A percentile compares a stretch with the other conserved stretches of the same genome.
Conservation (phyloP, 352 stramenopile genomes). For the Phytopythium vexans region DNA sequence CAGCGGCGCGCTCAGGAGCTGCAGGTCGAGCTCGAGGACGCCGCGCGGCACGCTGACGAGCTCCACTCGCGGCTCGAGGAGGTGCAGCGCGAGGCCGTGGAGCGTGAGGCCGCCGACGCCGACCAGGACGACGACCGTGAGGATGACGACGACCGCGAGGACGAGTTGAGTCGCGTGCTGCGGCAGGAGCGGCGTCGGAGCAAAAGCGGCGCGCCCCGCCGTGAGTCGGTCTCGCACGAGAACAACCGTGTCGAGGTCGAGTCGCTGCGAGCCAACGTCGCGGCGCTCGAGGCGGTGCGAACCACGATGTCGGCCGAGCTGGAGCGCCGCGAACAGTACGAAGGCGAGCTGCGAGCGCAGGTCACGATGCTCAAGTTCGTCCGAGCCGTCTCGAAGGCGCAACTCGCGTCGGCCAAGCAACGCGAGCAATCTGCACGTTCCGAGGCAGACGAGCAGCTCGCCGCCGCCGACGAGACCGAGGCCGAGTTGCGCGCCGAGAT, state of each 20-base stretch:
- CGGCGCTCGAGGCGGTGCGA: background rate
- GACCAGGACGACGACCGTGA: background rate
- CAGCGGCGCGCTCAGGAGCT: constrained; percentile 42
- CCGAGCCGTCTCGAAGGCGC: constrained; percentile 20
- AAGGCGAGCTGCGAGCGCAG: constrained; percentile 35
- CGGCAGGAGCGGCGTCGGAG: constrained; percentile 5
- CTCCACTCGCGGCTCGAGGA: constrained; percentile 53
- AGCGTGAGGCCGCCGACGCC: constrained; percentile 10
- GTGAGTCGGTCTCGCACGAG: no score
- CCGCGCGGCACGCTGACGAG: constrained; percentile 46
- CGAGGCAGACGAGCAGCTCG: constrained; percentile 16
- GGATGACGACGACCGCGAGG: background rate
- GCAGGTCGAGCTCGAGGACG: constrained; percentile 44
- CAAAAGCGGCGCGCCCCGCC: background rate
- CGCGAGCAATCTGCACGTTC: constrained; percentile 14
- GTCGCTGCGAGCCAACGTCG: background rate
- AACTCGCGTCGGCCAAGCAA: constrained; percentile 18
- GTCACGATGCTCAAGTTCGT: constrained; percentile 24
- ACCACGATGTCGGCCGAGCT: constrained; percentile 37
- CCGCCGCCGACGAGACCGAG: constrained; percentile 19
- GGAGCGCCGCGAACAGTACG: constrained; percentile 34
- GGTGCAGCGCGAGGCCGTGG: constrained; percentile 23
- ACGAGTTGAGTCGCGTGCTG: constrained; percentile 6
- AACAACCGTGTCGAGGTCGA: no score
- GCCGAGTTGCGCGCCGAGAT: constrained; percentile 23